phyloP scores from a whole-genome alignment of 192 early-diverging fungal genomes.

The Coemansia sp. region DNA sequence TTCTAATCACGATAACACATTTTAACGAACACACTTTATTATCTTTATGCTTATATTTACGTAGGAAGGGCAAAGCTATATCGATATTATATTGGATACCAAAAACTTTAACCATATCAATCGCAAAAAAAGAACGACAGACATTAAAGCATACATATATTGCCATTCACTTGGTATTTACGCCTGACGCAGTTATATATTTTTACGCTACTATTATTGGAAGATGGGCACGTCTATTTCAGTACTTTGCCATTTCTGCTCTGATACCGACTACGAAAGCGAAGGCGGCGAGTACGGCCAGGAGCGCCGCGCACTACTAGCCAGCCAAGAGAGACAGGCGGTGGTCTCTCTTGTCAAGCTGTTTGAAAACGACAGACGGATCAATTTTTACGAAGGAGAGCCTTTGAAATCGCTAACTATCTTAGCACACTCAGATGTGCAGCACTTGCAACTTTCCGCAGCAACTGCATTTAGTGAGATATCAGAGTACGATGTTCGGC shows the following conservation, averaged over 20 bases:
- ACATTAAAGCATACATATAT: not conserved
- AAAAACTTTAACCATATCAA: not conserved
- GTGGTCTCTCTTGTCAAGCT: constrained; percentile 38
- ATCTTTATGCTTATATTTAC: not conserved
- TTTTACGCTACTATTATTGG: not conserved
- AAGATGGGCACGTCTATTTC: constrained; percentile 7
- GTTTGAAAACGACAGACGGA: constrained; percentile 43
- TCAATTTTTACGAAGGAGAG: constrained; percentile 74
- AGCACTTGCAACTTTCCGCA: constrained; percentile 81
- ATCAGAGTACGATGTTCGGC: constrained; percentile 78
- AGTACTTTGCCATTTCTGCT: not conserved
- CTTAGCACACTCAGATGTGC: constrained; percentile 80
- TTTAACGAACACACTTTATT: not conserved
- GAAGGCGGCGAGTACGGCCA: not conserved
- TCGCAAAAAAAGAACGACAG: not conserved
- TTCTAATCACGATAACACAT: not conserved
- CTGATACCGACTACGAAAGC: not conserved
- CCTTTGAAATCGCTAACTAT: constrained; percentile 74
- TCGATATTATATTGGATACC: not conserved
- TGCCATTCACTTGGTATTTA: not conserved
- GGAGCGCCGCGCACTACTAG: constrained; percentile 38
- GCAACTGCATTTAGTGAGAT: constrained; percentile 89
- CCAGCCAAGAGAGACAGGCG: constrained; percentile 34
- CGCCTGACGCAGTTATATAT: not conserved
- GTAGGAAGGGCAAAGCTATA: not conserved